Evolutionary conservation across 2,329 filamentous ascomycete genomes (phyloP).

Genomic region (Diaporthe amygdali): DNA sequence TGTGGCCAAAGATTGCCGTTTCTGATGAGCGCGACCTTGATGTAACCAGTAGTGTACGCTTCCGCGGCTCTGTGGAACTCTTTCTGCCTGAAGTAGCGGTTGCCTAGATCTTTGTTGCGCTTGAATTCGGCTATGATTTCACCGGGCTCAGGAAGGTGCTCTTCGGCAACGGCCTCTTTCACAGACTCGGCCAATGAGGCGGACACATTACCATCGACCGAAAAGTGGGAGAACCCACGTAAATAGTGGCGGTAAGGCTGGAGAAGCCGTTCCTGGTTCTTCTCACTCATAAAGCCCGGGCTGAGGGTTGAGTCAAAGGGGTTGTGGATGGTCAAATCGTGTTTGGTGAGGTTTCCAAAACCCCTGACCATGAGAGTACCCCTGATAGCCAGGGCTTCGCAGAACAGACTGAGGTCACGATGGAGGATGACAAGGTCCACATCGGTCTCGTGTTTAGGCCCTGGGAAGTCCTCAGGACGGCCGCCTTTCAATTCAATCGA

Average conservation of each 20-base stretch:
- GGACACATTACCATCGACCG: constrained; percentile 11
- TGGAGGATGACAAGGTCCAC: constrained; percentile 3
- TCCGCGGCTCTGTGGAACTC: neutral
- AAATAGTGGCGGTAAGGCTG: constrained; percentile 14
- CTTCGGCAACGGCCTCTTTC: neutral
- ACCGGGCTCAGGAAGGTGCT: neutral
- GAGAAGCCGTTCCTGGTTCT: constrained; percentile 6
- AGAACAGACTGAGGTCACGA: constrained; percentile 13
- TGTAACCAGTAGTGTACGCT: neutral
- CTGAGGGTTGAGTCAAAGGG: neutral
- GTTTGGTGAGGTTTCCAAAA: neutral
- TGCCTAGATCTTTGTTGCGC: constrained; percentile 14
- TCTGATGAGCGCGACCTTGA: constrained; percentile 9
- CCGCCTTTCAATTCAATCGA: neutral
- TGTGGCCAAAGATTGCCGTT: constrained; percentile 5
- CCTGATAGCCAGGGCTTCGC: neutral
- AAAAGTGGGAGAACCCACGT: neutral
- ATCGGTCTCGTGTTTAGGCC: neutral
- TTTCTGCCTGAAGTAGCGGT: neutral
- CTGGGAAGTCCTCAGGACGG: neutral
- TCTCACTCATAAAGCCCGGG: neutral
- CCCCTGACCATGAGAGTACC: neutral
- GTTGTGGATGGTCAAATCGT: constrained; percentile 9
- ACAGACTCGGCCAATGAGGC: neutral
- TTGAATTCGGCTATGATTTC: neutral